Evolutionary conservation across 192 early-diverging fungal species (phyloP), one percentile per base, ranked within the genome.

Genomic region (Coemansia sp.): DNA sequence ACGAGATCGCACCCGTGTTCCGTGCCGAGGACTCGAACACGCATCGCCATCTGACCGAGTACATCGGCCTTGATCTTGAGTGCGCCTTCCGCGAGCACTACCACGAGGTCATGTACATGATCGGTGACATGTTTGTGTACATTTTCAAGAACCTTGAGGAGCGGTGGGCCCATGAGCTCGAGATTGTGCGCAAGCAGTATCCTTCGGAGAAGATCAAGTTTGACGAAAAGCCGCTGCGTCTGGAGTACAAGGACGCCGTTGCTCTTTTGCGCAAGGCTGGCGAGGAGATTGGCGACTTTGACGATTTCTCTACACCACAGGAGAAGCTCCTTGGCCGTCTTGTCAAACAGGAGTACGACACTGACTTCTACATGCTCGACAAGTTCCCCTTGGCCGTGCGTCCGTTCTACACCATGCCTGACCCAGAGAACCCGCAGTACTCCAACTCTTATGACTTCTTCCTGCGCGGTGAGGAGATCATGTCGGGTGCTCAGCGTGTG

Each of bases 381-480:
- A 99, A 99, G 82, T 99, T 98, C 86, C 97, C 97, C n/a, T 72
- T 93, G 55, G 87, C 69, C 9, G 86, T 98, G 39, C 86, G 97
- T 46, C 95, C 97, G 38, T 98, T 98, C 87, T 99, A 99, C 86
- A 99, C 97, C 33, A 99, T 99, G 97, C 95, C 95, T 24, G 95
- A 98, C 71, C 90, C 97, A 21, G 72, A 74, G 23, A 76, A 88
- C 62, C 81, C 86, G 12, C 80, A 83, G 51, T 99, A 98, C 83
- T 94, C 93, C 68, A 99, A 99, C 90, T 97, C 94, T 30, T 99
- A 96, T 74, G 97, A 99, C 82, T 96, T 99, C 78, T 99, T 99
- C 80, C 91, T 99, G 81, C 89, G 97, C 61, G 95, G 95, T 40
- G 92, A 99, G 73, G 97, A 99, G 72, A 97, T 99, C 72, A 83